These are phyloP conservation scores for Yamadazyma phyllophila DNA, from an alignment of 805 yeast genomes.

Conservation along the genomic window DNA sequence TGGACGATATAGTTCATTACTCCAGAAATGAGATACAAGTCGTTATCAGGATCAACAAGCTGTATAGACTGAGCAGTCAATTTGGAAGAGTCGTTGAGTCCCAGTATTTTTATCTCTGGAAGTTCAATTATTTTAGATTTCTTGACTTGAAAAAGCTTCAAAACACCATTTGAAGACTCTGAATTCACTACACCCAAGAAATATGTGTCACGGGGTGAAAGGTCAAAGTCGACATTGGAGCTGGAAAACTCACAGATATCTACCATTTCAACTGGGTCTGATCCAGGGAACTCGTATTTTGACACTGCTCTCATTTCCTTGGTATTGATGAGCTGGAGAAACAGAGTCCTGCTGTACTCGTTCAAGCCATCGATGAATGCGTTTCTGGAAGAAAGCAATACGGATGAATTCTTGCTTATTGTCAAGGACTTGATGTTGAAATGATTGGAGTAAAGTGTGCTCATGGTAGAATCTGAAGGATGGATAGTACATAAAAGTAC, in stretches of 20 bases:
- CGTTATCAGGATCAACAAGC: slow-evolving; percentile 12
- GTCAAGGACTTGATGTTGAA: slow-evolving; percentile 17
- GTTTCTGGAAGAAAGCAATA: slow-evolving; percentile 18
- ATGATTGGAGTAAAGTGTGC: slow-evolving; percentile 16
- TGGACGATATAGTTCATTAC: slow-evolving; percentile 13
- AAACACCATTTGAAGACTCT: slow-evolving; percentile 8
- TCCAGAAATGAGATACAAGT: slow-evolving; percentile 19
- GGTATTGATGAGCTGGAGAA: slow-evolving; percentile 17
- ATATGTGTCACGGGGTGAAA: not conserved
- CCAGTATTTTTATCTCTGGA: slow-evolving; percentile 10
- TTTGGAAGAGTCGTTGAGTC: slow-evolving; percentile 11
- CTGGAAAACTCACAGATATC: slow-evolving; percentile 17
- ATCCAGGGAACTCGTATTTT: slow-evolving; percentile 10
- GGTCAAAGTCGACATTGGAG: not conserved
- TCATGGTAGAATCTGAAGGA: slow-evolving; percentile 1
- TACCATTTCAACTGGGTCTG: slow-evolving; percentile 15
- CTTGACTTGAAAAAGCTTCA: slow-evolving; percentile 13
- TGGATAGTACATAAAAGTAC: slow-evolving; percentile 7
- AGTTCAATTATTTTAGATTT: slow-evolving; percentile 11
- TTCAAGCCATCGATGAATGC: slow-evolving; percentile 13
- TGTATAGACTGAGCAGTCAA: slow-evolving; percentile 16
- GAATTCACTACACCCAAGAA: slow-evolving; percentile 18
- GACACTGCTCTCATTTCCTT: slow-evolving; percentile 13
- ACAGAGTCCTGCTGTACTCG: slow-evolving; percentile 15
- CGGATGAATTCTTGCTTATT: slow-evolving; percentile 12